Conservation (phyloP, 495 filamentous ascomycete species). For the Xylaria scruposa region DNA sequence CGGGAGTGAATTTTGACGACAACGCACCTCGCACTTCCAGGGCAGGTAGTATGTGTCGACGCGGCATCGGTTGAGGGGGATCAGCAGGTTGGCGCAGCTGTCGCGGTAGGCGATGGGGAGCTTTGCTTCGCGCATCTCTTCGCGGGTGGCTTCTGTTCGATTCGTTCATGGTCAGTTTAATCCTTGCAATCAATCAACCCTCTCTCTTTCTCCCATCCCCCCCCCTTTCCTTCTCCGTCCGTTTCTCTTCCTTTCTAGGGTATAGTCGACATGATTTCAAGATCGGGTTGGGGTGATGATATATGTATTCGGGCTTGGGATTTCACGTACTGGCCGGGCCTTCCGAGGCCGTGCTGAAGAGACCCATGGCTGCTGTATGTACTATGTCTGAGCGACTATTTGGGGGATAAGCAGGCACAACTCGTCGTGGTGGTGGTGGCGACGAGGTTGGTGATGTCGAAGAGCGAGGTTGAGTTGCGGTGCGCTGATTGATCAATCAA, state of each 20-base stretch:
- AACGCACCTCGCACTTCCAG: slow-evolving; percentile 97
- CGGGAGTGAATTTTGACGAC: too few relatives aligned
- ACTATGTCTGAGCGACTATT: background rate
- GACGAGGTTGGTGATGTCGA: background rate
- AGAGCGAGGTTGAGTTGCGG: background rate
- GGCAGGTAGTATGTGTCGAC: slow-evolving; percentile 91
- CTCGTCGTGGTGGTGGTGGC: background rate
- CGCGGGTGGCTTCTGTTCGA: slow-evolving; percentile 70
- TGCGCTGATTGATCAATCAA: background rate
- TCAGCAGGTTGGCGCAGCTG: slow-evolving; percentile 90
- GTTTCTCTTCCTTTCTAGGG: background rate
- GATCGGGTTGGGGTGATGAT: background rate
- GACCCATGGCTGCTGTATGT: slow-evolving; percentile 23
- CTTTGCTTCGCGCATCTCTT: slow-evolving; percentile 90
- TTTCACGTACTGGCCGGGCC: slow-evolving; percentile 17
- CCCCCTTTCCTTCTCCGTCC: background rate
- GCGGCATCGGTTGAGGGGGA: slow-evolving; percentile 94
- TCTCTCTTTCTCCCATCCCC: background rate
- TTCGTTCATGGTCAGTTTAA: background rate
- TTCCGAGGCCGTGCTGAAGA: slow-evolving; percentile 23
- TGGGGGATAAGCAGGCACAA: background rate
- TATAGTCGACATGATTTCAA: too few relatives aligned
- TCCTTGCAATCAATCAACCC: background rate
- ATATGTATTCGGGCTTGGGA: background rate
- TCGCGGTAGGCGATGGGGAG: slow-evolving; percentile 92